These are phyloP conservation scores for Penicillium sclerotiorum DNA, from an alignment of 2,329 filamentous ascomycete genomes.

Conservation along the genomic window DNA sequence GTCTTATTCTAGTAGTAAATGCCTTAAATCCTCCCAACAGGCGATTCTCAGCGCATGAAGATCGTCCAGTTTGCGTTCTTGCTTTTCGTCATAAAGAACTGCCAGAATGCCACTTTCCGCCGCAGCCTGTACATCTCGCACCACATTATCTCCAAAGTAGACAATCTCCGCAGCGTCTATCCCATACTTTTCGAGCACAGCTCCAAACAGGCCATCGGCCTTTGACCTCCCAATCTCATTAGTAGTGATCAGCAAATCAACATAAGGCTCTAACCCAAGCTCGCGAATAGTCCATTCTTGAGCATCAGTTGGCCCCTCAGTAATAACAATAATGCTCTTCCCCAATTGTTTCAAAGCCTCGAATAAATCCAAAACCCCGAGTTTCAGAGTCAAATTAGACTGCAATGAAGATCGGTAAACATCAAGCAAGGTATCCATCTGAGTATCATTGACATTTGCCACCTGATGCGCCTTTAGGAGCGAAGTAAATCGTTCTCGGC, in stretches of 20 bases:
- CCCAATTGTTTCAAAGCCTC: slow-evolving; percentile 34
- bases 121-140: slow-evolving; percentile 31
- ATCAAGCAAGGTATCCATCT: slow-evolving; percentile 39
- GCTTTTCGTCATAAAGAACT: slow-evolving; percentile 25
- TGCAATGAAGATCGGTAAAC: slow-evolving; percentile 17
- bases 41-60: slow-evolving; percentile 12
- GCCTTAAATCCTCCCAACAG: slow-evolving; percentile 13
- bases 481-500: slow-evolving; percentile 43
- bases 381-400: slow-evolving; percentile 37
- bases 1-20: slow-evolving; percentile 2
- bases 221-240: slow-evolving; percentile 37
- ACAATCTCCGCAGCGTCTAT: slow-evolving; percentile 26
- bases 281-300: slow-evolving; percentile 48
- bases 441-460: slow-evolving; percentile 48
- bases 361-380: slow-evolving; percentile 41
- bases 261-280: slow-evolving; percentile 30
- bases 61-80: background rate
- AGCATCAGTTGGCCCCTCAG: slow-evolving; percentile 53
- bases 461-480: slow-evolving; percentile 37
- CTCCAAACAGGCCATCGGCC: slow-evolving; percentile 33
- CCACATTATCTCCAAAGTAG: slow-evolving; percentile 32
- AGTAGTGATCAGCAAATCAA: slow-evolving; percentile 38
- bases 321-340: slow-evolving; percentile 49
- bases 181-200: slow-evolving; percentile 24
- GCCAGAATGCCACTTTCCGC: slow-evolving; percentile 25